Percentiles rank a stretch among this genome's conserved stretches.
Conservation (phyloP, 1,139 yeast species). For the Pichia sp. region DNA sequence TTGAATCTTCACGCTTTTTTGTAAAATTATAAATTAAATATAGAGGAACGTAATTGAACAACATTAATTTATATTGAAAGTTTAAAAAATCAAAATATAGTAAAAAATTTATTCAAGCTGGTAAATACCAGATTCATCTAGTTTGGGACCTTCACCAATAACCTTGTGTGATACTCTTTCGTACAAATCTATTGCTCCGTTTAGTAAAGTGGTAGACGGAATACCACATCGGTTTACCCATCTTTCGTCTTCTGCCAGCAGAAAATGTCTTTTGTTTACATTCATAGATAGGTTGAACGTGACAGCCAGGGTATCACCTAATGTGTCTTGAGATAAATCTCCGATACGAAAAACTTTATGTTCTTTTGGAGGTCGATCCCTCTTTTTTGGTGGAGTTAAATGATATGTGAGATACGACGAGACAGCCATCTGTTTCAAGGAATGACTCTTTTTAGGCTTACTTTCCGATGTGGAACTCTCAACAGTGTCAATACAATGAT, state of each 20-base stretch:
- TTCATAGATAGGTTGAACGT: background rate
- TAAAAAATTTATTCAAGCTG: background rate
- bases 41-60: too few relatives aligned
- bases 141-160: background rate
- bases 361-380: background rate
- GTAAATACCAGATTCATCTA: conserved; percentile 7
- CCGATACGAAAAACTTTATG: conserved; percentile 7
- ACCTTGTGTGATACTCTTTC: background rate
- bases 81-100: background rate
- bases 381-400: conserved; percentile 1
- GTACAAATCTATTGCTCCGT: conserved; percentile 13
- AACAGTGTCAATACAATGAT: background rate
- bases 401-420: conserved; percentile 11
- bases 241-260: conserved; percentile 16
- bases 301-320: background rate
- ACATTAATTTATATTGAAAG: background rate
- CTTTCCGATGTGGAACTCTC: background rate
- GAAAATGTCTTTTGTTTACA: background rate
- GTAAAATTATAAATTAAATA: background rate
- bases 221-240: conserved; percentile 20
- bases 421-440: conserved; percentile 8
- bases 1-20: background rate
- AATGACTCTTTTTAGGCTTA: background rate
- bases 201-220: conserved; percentile 16
- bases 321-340: conserved; percentile 16